A percentile compares a stretch with the other conserved stretches of the same genome.
These are phyloP conservation scores for Mycena capillaripes DNA, from an alignment of 768 basidiomycete species.

Conservation along the genomic window DNA sequence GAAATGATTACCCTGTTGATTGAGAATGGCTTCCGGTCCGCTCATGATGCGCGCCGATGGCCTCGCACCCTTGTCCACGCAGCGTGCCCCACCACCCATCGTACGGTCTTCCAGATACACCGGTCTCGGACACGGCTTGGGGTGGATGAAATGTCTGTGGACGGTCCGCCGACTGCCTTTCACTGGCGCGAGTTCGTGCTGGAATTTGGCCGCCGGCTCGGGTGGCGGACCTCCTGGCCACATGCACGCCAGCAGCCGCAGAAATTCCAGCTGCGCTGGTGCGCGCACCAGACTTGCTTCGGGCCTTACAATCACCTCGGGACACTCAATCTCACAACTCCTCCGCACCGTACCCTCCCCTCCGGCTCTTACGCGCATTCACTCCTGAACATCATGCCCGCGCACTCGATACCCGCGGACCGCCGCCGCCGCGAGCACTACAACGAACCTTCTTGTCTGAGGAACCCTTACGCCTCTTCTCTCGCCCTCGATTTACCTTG, in stretches of 20 bases:
- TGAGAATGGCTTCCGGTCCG: not conserved
- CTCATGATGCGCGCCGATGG: not conserved
- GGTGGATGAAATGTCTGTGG: too few species aligned
- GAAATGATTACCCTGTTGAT: too few species aligned
- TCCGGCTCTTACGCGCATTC: not conserved
- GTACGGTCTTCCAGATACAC: not conserved
- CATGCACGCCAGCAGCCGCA: not conserved
- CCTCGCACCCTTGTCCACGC: not conserved
- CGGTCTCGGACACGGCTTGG: not conserved
- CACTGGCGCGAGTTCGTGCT: too few species aligned
- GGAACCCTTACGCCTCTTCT: too few species aligned
- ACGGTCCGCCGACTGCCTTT: too few species aligned
- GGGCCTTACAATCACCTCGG: not conserved
- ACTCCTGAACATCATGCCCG: not conserved
- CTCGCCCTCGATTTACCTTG: too few species aligned
- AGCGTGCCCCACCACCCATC: not conserved
- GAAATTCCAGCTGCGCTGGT: too few species aligned
- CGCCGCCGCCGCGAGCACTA: not conserved
- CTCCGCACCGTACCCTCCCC: not conserved
- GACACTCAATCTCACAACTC: not conserved
- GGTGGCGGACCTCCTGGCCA: not conserved
- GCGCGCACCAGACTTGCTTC: not conserved
- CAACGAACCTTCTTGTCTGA: too few species aligned
- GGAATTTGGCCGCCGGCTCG: too few species aligned
- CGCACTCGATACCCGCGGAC: not conserved